These are phyloP conservation scores for Rhynchospora tenuis DNA, from an alignment of 176 grass and related monocot genomes.

Conservation along the genomic window DNA sequence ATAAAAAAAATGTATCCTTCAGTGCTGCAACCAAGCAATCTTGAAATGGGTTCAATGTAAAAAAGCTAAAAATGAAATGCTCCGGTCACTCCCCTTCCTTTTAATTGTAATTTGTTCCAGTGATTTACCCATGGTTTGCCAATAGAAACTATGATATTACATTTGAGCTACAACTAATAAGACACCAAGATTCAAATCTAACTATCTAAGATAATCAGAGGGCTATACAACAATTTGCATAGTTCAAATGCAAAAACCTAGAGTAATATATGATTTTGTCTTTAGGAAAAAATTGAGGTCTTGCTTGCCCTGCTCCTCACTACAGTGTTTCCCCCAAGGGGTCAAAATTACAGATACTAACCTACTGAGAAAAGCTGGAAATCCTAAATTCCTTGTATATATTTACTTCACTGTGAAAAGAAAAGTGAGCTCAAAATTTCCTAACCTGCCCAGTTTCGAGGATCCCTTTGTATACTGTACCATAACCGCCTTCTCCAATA, in stretches of 20 bases:
- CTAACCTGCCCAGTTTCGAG: slow-evolving; percentile 69
- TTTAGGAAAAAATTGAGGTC: background rate
- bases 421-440: background rate
- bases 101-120: background rate
- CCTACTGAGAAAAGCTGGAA: background rate
- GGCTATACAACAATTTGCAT: too few relatives aligned
- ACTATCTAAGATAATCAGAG: too few relatives aligned
- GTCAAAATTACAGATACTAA: background rate
- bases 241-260: background rate
- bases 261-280: background rate
- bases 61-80: background rate
- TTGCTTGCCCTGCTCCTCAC: background rate
- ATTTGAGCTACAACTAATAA: background rate
- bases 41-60: background rate
- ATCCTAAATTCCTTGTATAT: background rate
- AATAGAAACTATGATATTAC: background rate
- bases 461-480: slow-evolving; percentile 69
- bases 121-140: background rate
- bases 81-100: background rate
- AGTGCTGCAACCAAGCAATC: background rate
- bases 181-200: background rate
- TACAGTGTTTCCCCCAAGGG: background rate
- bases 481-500: slow-evolving; percentile 88
- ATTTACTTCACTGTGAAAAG: background rate
- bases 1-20: background rate